A percentile compares a stretch with the other conserved stretches of the same genome.
Evolutionary conservation across 1,139 yeast genomes (phyloP).

Genomic region (Debaryomyces sp.): DNA sequence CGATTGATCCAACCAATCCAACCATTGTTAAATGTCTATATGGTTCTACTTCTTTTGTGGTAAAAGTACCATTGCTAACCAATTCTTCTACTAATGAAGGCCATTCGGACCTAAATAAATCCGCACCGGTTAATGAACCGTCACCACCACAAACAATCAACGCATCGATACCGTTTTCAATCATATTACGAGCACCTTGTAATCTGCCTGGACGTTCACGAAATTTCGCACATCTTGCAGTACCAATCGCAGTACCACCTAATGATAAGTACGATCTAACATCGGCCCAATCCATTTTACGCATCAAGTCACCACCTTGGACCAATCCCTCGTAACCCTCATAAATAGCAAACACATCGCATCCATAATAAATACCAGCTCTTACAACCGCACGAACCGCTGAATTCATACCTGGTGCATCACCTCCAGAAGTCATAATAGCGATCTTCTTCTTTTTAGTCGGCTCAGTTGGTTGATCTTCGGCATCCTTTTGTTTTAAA

Average conservation of each 20-base stretch:
- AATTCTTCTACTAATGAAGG: slow-evolving; percentile 80
- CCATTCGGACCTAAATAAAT: slow-evolving; percentile 92
- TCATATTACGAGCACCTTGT: slow-evolving; percentile 79
- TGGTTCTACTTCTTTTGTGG: slow-evolving; percentile 57
- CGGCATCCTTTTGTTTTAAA: slow-evolving; percentile 2
- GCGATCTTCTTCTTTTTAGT: slow-evolving; percentile 71
- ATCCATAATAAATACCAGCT: slow-evolving; percentile 84
- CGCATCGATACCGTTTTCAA: slow-evolving; percentile 90
- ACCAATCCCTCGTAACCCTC: slow-evolving; percentile 97
- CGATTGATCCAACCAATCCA: slow-evolving; percentile 96
- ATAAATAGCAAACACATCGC: slow-evolving; percentile 90
- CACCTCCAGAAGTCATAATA: slow-evolving; percentile 98
- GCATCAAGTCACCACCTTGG: slow-evolving; percentile 76
- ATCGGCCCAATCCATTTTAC: slow-evolving; percentile 85
- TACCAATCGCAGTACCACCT: slow-evolving; percentile 96
- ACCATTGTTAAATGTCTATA: slow-evolving; percentile 82
- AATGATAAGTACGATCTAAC: slow-evolving; percentile 89
- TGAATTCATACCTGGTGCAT: slow-evolving; percentile 98
- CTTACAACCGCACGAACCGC: slow-evolving; percentile 93
- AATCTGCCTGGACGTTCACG: slow-evolving; percentile 84
- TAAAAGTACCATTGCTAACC: slow-evolving; percentile 52
- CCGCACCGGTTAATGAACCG: slow-evolving; percentile 97
- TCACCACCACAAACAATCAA: slow-evolving; percentile 99
- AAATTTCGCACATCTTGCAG: slow-evolving; percentile 89
- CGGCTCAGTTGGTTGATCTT: slow-evolving; percentile 1